Evolutionary conservation across 352 stramenopile genomes (phyloP), one percentile per base, ranked within the genome.

Genomic region (Phytophthora pisi): DNA sequence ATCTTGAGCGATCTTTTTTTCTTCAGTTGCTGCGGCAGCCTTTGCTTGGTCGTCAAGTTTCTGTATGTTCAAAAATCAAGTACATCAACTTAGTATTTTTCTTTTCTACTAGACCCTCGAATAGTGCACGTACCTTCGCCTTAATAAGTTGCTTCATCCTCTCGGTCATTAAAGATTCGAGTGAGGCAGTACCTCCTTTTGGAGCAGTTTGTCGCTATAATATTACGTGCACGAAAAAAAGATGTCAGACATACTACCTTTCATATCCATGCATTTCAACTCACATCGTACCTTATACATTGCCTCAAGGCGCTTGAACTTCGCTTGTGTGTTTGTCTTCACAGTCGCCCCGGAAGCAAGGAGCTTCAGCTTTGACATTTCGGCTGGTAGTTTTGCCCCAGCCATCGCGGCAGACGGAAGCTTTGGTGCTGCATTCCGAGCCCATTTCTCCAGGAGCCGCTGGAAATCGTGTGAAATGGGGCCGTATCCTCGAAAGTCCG

Each of bases 361-460:
- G 2, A 89, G 15, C 57, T 88, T 91, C 11, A 75, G 51, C 24
- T 77, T 72, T 9, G 59, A 58, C 5, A 54, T 43, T 55, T 77
- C 61, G 4, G 34, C 40, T 51, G 51, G 4, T 31, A 61, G 64
- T 31, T 64, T 74, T 23, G 51, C 24, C 5, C 49, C 63, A 9
- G 38, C 34, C 56, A 53, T 66, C 20, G 61, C 50, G 9, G 61
- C 47, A 55, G 63, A 72, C 2, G 61, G 54, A 49, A 65, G 62
- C 36, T 80, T 84, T 24, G 67, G 66, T 26, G 72, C 60, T 24
- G 68, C 60, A 15, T 64, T 72, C 20, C 64, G 76, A 15, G 82
- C 78, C 86, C 86, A 94, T 59, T 92, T 91, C 28, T 91, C 82
- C 6, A 94, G 64, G 13, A 89, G 63, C 15, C 84, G 79, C 51